These are phyloP conservation scores for Extremus antarcticus DNA, from an alignment of 495 filamentous ascomycete species.

Conservation along the genomic window DNA sequence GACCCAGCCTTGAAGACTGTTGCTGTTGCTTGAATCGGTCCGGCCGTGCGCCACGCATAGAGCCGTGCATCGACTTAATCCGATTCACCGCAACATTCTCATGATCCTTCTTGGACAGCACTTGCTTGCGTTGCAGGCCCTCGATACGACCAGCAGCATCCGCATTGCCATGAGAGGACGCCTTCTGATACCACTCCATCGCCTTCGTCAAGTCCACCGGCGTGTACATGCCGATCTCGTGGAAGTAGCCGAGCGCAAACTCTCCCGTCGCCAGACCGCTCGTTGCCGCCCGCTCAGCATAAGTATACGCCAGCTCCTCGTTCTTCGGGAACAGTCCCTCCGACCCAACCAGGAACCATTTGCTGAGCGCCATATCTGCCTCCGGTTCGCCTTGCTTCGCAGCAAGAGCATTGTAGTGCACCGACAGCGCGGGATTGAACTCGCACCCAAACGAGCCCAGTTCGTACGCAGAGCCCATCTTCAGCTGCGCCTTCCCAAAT, in stretches of 20 bases:
- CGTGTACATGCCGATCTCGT: constrained; percentile 88
- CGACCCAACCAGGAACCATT: constrained; percentile 96
- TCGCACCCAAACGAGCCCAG: constrained; percentile 87
- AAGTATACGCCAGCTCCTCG: constrained; percentile 81
- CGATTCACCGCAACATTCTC: constrained; percentile 79
- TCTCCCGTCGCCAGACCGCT: constrained; percentile 78
- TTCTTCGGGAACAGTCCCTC: constrained; percentile 89
- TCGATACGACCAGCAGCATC: constrained; percentile 76
- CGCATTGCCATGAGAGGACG: constrained; percentile 81
- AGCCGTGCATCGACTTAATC: constrained; percentile 89
- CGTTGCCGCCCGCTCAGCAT: constrained; percentile 75
- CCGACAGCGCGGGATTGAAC: constrained; percentile 80
- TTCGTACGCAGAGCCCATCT: constrained; percentile 95
- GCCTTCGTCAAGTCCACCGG: constrained; percentile 72
- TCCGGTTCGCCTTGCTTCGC: constrained; percentile 81
- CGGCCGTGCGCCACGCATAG: constrained; percentile 60
- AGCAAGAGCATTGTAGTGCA: constrained; percentile 93
- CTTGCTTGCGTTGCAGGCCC: constrained; percentile 74
- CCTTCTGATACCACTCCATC: constrained; percentile 79
- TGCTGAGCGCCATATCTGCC: constrained; percentile 92
- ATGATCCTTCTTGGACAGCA: constrained; percentile 80
- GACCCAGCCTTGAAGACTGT: constrained; percentile 8
- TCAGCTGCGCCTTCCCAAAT: constrained; percentile 92
- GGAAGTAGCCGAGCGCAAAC: constrained; percentile 95
- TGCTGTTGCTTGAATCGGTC: constrained; percentile 46